phyloP scores from a whole-genome alignment of 371 early-diverging fungal genomes.

The Sporodiniella umbellata region DNA sequence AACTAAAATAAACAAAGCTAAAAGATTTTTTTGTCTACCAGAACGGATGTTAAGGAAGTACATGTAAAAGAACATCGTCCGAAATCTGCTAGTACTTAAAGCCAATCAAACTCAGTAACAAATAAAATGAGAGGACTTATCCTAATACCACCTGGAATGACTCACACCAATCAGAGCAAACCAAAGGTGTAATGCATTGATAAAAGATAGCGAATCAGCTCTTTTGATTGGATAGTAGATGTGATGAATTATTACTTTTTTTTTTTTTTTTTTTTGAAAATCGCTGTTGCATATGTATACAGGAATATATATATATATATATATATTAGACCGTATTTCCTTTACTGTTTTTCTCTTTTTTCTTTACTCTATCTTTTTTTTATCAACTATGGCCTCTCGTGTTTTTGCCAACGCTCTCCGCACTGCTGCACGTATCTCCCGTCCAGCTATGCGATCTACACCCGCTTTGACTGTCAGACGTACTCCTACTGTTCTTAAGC shows the following conservation, averaged over 20 bases:
- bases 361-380: constrained; percentile 7
- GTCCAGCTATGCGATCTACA: constrained; percentile 26
- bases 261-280: constrained; percentile 1
- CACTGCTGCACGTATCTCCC: constrained; percentile 36
- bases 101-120: background rate
- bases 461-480: constrained; percentile 17
- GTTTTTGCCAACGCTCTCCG: constrained; percentile 41
- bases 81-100: no score
- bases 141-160: constrained; percentile 27
- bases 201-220: constrained; percentile 15
- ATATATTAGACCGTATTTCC: background rate
- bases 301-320: no score
- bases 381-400: constrained; percentile 31
- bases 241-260: background rate
- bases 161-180: constrained; percentile 44
- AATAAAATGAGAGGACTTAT: background rate
- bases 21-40: no score
- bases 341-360: constrained; percentile 9
- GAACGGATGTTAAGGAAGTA: no score
- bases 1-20: no score
- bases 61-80: no score
- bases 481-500: constrained; percentile 30
- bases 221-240: constrained; percentile 18
- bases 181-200: constrained; percentile 21
- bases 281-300: no score